Percentiles rank a stretch among this genome's conserved stretches.
Evolutionary conservation across 78 protist genomes (phyloP).

Genomic region (Ministeria vibrans): DNA sequence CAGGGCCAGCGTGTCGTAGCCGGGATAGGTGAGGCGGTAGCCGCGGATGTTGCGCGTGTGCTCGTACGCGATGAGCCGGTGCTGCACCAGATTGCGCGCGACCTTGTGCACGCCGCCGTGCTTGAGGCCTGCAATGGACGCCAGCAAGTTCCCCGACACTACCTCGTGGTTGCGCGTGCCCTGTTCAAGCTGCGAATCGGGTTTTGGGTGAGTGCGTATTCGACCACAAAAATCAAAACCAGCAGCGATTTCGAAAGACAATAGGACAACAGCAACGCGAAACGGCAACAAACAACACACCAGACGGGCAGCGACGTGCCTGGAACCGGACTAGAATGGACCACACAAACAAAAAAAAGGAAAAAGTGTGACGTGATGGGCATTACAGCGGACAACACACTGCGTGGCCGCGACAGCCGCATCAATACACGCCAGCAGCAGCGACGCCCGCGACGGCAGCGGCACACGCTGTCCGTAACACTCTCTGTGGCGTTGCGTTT

Average conservation of each 20-base stretch:
- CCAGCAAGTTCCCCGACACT: constrained; percentile 79
- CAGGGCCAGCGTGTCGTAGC: constrained; percentile 94
- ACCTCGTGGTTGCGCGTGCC: constrained; percentile 90
- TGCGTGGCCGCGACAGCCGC: too few relatives aligned
- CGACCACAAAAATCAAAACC: not conserved
- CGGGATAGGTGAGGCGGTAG: constrained; percentile 83
- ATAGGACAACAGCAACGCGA: not conserved
- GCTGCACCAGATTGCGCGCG: constrained; percentile 44
- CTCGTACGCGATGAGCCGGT: constrained; percentile 80
- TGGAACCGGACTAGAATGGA: not conserved
- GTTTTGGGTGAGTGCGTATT: not conserved
- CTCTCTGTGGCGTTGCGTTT: too few relatives aligned
- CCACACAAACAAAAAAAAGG: not conserved
- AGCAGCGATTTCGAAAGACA: not conserved
- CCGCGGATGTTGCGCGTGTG: constrained; percentile 58
- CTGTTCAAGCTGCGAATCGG: constrained; percentile 49
- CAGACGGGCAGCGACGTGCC: not conserved
- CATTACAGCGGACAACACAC: too few relatives aligned
- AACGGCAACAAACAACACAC: not conserved
- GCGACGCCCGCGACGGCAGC: too few relatives aligned
- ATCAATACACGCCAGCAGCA: too few relatives aligned
- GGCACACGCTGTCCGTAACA: too few relatives aligned
- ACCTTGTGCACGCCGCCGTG: constrained; percentile 59
- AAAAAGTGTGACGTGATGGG: not conserved
- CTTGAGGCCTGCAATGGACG: constrained; percentile 66